These are phyloP conservation scores for Ogataea methanolica DNA, from an alignment of 805 yeast species.

Conservation along the genomic window DNA sequence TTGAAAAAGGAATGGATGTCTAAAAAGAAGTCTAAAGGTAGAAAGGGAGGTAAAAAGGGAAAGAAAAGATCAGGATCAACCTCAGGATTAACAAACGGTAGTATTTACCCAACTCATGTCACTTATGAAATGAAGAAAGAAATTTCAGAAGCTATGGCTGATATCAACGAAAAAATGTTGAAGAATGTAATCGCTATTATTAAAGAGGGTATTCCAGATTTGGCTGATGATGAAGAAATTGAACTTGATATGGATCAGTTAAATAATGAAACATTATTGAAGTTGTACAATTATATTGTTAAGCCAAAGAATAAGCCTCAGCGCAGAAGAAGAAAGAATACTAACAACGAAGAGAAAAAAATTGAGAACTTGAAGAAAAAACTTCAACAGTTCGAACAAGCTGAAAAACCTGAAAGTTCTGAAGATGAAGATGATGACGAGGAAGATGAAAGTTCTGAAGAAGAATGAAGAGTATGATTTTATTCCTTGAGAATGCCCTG, in stretches of 20 bases:
- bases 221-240: constrained; percentile 81
- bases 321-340: constrained; percentile 43
- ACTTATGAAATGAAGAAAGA: constrained; percentile 97
- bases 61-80: constrained; percentile 16
- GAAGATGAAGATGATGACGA: constrained; percentile 61
- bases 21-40: constrained; percentile 37
- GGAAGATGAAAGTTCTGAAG: constrained; percentile 27
- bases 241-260: constrained; percentile 94
- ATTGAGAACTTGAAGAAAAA: constrained; percentile 70
- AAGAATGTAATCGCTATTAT: constrained; percentile 82
- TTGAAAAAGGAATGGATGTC: constrained; percentile 58
- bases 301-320: constrained; percentile 34
- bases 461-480: constrained; percentile 17
- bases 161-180: constrained; percentile 70
- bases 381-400: constrained; percentile 62
- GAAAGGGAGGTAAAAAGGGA: constrained; percentile 27
- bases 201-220: constrained; percentile 67
- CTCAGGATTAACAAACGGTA: constrained; percentile 8
- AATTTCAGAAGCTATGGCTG: constrained; percentile 79
- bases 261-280: constrained; percentile 76
- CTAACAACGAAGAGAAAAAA: constrained; percentile 63
- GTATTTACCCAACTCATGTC: constrained; percentile 39
- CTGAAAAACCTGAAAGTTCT: constrained; percentile 56
- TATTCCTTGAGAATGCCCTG: constrained; percentile 6
- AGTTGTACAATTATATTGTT: constrained; percentile 79